phyloP scores from a whole-genome alignment of 345 rosid species.

The Balakata baccata region DNA sequence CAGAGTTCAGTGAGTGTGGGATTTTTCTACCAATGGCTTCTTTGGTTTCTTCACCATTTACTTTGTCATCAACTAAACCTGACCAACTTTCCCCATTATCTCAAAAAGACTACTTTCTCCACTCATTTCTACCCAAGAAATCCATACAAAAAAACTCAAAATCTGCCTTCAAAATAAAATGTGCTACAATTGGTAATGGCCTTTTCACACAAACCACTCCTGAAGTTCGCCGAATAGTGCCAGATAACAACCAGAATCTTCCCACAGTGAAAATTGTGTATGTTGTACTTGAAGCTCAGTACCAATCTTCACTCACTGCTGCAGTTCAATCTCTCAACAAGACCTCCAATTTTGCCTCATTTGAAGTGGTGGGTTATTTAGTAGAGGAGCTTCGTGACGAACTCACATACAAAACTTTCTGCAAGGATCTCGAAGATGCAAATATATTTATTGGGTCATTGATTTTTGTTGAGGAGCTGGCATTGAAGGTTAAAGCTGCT shows the following conservation, averaged over 20 bases:
- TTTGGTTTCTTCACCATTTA: conserved; percentile 63
- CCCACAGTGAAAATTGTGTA: conserved; percentile 85
- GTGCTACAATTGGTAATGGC: conserved; percentile 74
- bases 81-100: conserved; percentile 70
- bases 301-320: conserved; percentile 80
- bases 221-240: conserved; percentile 87
- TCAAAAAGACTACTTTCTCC: conserved; percentile 66
- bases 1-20: conserved; percentile 13
- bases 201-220: conserved; percentile 91
- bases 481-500: conserved; percentile 78
- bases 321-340: conserved; percentile 76
- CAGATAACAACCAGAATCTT: conserved; percentile 56
- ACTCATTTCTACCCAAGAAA: conserved; percentile 60
- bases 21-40: conserved; percentile 56
- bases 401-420: conserved; percentile 63
- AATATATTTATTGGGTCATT: conserved; percentile 90
- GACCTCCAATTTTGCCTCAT: conserved; percentile 54
- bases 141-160: conserved; percentile 33
- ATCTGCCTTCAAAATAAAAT: conserved; percentile 51
- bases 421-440: conserved; percentile 82
- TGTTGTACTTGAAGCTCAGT: conserved; percentile 97
- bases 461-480: conserved; percentile 93
- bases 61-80: conserved; percentile 54
- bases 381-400: conserved; percentile 92
- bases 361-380: conserved; percentile 84